These are phyloP conservation scores for Chlorella sp. DNA, from an alignment of 139 green algal genomes.

Conservation along the genomic window DNA sequence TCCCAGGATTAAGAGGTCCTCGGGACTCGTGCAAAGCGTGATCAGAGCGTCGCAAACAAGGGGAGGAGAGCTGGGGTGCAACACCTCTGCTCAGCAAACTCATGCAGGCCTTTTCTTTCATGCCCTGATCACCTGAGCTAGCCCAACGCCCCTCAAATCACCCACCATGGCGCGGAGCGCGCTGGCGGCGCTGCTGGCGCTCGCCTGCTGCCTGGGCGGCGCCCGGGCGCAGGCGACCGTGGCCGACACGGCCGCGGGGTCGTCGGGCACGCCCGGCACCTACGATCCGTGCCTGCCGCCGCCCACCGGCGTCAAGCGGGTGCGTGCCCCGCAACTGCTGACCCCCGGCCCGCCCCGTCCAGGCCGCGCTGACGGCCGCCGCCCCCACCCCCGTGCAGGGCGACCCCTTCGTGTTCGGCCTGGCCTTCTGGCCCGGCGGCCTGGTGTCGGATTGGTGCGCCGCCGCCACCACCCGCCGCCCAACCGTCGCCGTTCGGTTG, in stretches of 20 bases:
- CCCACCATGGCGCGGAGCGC: background rate
- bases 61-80: no score
- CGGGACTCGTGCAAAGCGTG: no score
- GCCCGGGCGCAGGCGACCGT: background rate
- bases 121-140: no score
- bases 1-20: no score
- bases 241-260: background rate
- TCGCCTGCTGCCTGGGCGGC: background rate
- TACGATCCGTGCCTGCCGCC: conserved; percentile 18
- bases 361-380: no score
- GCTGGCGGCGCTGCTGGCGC: conserved; percentile 4
- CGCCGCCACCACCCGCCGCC: background rate
- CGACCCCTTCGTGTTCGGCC: conserved; percentile 48
- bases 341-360: no score
- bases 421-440: conserved; percentile 56
- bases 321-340: background rate
- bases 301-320: conserved; percentile 1
- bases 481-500: background rate
- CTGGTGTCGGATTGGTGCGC: conserved; percentile 44
- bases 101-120: no score
- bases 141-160: no score
- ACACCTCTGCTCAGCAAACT: no score
- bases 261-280: background rate
- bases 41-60: no score
- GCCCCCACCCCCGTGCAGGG: conserved; percentile 23